Evolutionary conservation across 768 basidiomycete genomes (phyloP).

Genomic region (Trametes cingulata): DNA sequence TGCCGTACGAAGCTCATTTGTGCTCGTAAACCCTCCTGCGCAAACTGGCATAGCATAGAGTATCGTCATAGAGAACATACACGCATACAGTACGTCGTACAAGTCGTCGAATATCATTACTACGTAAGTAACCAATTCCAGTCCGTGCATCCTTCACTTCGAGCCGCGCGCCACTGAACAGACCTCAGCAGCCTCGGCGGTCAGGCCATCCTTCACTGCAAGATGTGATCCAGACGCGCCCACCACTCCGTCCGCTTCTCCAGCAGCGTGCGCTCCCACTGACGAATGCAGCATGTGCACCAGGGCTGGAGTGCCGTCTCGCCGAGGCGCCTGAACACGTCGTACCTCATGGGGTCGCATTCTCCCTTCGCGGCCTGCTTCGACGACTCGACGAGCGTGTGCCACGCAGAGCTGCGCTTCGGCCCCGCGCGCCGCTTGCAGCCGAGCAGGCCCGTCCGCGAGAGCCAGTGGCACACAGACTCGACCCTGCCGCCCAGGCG

Average conservation of each 20-base stretch:
- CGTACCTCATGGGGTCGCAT: not conserved
- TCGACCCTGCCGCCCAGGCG: not conserved
- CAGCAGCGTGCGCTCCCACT: not conserved
- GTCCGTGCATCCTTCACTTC: too few species aligned
- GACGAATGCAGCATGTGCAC: not conserved
- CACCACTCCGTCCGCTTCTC: not conserved
- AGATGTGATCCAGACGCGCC: not conserved
- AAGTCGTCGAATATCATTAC: too few species aligned
- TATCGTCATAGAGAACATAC: too few species aligned
- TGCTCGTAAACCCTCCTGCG: too few species aligned
- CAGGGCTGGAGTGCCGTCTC: not conserved
- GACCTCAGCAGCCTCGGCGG: too few species aligned
- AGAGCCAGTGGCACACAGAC: not conserved
- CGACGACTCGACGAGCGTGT: not conserved
- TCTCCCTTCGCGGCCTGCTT: not conserved
- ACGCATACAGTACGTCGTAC: too few species aligned
- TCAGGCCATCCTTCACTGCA: too few species aligned
- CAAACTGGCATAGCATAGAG: too few species aligned
- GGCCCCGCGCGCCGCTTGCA: not conserved
- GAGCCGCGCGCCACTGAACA: too few species aligned
- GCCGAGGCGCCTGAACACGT: not conserved
- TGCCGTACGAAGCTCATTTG: too few species aligned
- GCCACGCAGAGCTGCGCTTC: not conserved
- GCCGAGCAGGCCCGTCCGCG: not conserved
- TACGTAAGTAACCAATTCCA: too few species aligned